phyloP scores from a whole-genome alignment of 192 early-diverging fungal genomes.

The Spizellomyces punctatus region DNA sequence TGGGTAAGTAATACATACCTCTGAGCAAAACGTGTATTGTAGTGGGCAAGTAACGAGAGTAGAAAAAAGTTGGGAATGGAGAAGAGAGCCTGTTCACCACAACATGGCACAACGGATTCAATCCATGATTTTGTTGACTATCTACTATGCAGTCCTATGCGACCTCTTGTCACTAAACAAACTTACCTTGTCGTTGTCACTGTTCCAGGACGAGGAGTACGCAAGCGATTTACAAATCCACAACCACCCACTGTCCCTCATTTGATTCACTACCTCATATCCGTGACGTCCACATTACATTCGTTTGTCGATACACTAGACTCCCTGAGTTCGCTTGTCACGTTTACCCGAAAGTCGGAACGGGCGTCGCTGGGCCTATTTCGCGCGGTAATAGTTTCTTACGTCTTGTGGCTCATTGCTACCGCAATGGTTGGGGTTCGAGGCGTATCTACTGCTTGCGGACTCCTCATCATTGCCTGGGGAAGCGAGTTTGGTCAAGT shows the following conservation, averaged over 20 bases:
- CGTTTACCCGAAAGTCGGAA: conserved; percentile 23
- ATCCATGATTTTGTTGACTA: no score
- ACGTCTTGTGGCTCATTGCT: background rate
- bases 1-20: background rate
- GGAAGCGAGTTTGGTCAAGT: conserved; percentile 20
- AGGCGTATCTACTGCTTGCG: conserved; percentile 6
- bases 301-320: conserved; percentile 12
- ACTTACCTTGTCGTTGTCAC: no score
- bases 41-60: no score
- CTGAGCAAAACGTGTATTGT: no score
- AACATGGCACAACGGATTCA: no score
- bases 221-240: no score
- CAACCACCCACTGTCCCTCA: conserved; percentile 14
- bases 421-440: conserved; percentile 3
- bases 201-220: no score
- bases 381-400: conserved; percentile 16
- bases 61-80: no score
- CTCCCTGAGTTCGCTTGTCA: conserved; percentile 11
- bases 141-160: no score
- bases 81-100: no score
- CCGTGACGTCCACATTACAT: conserved; percentile 17
- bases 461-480: conserved; percentile 19
- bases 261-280: conserved; percentile 21
- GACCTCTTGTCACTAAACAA: no score
- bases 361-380: conserved; percentile 17